Percentiles rank a stretch among this genome's conserved stretches.
Conservation (phyloP, 1,284 basidiomycete genomes). For the Ceratobasidium sp. region DNA sequence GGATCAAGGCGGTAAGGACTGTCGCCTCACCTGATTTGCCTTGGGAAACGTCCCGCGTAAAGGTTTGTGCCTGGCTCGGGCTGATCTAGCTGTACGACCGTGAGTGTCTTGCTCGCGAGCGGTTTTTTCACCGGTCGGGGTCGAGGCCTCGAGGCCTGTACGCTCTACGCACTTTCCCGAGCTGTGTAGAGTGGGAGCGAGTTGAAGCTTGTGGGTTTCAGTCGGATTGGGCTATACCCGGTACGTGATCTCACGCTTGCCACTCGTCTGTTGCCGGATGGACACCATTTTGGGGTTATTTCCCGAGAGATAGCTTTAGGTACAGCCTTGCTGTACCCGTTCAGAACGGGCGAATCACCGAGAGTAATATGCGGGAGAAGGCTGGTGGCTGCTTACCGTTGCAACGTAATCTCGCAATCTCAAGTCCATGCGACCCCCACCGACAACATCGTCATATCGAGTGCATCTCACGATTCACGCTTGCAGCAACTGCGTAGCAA, state of each 20-base stretch:
- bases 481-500: constrained; percentile 2
- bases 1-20: constrained; percentile 10
- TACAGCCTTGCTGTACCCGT: not conserved
- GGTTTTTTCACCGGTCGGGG: constrained; percentile 2
- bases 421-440: not conserved
- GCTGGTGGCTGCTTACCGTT: not conserved
- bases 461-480: not conserved
- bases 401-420: not conserved
- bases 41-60: not conserved
- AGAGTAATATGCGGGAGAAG: not conserved
- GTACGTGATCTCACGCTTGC: not conserved
- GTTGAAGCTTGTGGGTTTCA: not conserved
- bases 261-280: not conserved
- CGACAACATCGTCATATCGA: not conserved
- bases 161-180: not conserved
- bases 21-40: not conserved
- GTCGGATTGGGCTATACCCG: not conserved
- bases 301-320: not conserved
- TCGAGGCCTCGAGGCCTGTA: not conserved
- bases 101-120: not conserved
- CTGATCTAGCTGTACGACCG: not conserved
- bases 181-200: constrained; percentile 1
- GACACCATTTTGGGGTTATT: not conserved
- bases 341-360: not conserved
- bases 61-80: not conserved